These are phyloP conservation scores for Myriosclerotinia curreyana DNA, from an alignment of 2,329 filamentous ascomycete genomes.

Conservation along the genomic window DNA sequence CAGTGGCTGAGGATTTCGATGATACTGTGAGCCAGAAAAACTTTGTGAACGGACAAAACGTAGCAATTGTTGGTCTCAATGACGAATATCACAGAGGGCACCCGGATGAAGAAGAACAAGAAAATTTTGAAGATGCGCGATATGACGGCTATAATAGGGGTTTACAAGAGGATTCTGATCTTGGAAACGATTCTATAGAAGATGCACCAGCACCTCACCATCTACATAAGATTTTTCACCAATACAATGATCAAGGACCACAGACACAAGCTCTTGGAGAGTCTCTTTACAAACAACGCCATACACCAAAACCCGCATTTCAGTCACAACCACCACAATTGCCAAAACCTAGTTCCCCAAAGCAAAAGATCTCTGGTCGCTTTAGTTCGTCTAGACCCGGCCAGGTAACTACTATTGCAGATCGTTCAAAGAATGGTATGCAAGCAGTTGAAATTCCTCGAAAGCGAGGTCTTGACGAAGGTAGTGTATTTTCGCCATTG, in stretches of 20 bases:
- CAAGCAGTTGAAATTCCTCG: conserved; percentile 3
- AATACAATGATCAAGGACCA: conserved; percentile 2
- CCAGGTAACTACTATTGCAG: background rate
- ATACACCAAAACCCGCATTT: background rate
- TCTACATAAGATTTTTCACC: background rate
- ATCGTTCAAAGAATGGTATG: conserved; percentile 3
- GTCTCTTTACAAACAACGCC: conserved; percentile 8
- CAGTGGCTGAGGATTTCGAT: conserved; percentile 13
- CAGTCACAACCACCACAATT: background rate
- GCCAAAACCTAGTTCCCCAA: background rate
- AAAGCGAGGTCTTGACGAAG: conserved; percentile 14
- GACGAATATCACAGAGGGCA: background rate
- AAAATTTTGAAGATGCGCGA: background rate
- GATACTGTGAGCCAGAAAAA: conserved; percentile 12
- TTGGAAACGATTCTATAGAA: background rate
- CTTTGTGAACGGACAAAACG: background rate
- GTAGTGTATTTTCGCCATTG: conserved; percentile 1
- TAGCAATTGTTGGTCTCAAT: background rate
- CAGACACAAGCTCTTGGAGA: conserved; percentile 2
- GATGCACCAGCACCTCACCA: background rate
- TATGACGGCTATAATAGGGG: background rate
- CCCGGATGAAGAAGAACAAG: background rate
- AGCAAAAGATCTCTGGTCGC: conserved; percentile 8
- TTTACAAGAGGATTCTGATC: background rate
- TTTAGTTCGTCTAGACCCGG: conserved; percentile 1